Percentiles rank a stretch among this genome's conserved stretches.
Conservation (phyloP, 2,329 filamentous ascomycete species). For the Leptographium galeiforme region DNA sequence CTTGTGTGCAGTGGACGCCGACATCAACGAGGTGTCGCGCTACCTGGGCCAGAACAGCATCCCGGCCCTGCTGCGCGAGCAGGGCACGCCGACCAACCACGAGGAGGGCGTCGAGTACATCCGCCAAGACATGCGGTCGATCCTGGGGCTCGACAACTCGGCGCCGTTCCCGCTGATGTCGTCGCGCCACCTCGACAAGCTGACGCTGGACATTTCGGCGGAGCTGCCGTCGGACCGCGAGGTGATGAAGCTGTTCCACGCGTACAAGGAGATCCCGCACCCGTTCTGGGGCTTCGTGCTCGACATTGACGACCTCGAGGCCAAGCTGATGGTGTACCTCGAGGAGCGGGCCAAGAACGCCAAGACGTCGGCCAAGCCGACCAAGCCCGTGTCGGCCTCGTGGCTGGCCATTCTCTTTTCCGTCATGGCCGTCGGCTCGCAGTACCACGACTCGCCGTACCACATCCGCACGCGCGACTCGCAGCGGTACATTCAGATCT, state of each 20-base stretch:
- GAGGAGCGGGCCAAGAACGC: constrained; percentile 48
- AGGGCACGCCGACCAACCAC: constrained; percentile 38
- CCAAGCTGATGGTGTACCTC: constrained; percentile 50
- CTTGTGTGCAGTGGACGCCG: constrained; percentile 39
- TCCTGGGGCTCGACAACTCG: constrained; percentile 51
- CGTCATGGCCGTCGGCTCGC: constrained; percentile 50
- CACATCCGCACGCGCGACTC: constrained; percentile 45
- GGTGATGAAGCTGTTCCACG: constrained; percentile 54
- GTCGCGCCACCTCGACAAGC: constrained; percentile 42
- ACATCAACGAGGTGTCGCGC: constrained; percentile 39
- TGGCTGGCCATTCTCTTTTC: constrained; percentile 55
- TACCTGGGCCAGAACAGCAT: constrained; percentile 58
- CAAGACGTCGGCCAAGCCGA: constrained; percentile 28
- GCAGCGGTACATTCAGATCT: constrained; percentile 49
- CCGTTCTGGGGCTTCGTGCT: constrained; percentile 57
- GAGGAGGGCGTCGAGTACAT: constrained; percentile 40
- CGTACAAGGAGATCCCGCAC: constrained; percentile 54
- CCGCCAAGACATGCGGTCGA: constrained; percentile 51
- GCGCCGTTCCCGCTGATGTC: constrained; percentile 57
- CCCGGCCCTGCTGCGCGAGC: constrained; percentile 49
- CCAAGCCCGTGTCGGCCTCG: constrained; percentile 44
- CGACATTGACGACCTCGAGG: constrained; percentile 52
- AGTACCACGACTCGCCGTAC: constrained; percentile 53
- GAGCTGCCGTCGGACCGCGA: constrained; percentile 52
- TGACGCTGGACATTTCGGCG: constrained; percentile 46